Base-by-base conservation (phyloP, 192 early-diverging fungal species). In the Martensiomyces pterosporus region DNA sequence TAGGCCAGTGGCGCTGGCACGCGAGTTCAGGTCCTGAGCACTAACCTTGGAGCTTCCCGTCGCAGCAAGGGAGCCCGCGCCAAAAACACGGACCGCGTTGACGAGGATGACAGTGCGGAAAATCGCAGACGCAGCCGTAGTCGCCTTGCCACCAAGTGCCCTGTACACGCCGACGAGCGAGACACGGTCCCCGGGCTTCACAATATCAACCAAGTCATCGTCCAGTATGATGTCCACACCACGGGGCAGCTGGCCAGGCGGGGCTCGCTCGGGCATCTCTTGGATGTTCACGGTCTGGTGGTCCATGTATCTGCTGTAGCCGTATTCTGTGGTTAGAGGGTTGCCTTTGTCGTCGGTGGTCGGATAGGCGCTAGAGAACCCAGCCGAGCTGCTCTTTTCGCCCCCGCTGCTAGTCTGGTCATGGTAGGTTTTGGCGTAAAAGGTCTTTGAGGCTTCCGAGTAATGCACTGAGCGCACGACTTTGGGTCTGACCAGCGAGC, bases 251-350 rank as follows among this genome's bases (percentile, higher is more conserved):
- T 91, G 86, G 16, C 97, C 94, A 4, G 92, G 86, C 13, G 93
- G 93, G 7, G 94, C 88, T 16, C 94, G 83, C 67, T 99, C 97
- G 0, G 97, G 97, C 94, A 99, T 99, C 77, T 99, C 97, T 69
- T 99, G 97, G 35, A 99, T 80, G 25, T 83, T 89, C 40, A 97
- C 83, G 8, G 82, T 87, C 67, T 99, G 97, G 62, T 89, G 89
- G 68, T 97, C 93, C 24, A 87, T 73, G 68, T 95, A 99, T 9
- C 81, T 77, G 26, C 84, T 90, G 52, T 79, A 82, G 10, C 97
- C 97, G 64, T 85, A 99, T 61, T 97, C 93, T 1, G 94, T 97
- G 1, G 84, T 86, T 33, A 99, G 74, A 8, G 87, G 78, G 60
- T 99, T 90, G 4, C 93, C 93, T 53, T 89, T 80, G 19, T 93